A percentile compares a stretch with the other conserved stretches of the same genome.
phyloP scores from a whole-genome alignment of 1,284 basidiomycete species.

The Chiua sp. region DNA sequence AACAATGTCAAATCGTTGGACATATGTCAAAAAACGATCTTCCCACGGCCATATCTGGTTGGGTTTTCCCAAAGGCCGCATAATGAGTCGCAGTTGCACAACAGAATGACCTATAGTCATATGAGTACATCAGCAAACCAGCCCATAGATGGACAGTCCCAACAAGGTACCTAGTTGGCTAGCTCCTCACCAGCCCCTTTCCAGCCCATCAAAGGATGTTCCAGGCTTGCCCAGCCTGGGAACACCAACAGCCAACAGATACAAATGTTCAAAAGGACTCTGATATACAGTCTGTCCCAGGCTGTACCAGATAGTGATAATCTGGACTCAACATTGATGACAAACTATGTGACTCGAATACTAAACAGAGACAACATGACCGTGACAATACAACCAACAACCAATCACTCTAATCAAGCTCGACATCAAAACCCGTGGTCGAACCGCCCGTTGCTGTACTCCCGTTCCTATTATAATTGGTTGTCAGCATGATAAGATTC shows the following conservation, averaged over 20 bases:
- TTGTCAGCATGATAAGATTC: too few species aligned
- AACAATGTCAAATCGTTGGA: too few species aligned
- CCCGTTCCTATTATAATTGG: neutral
- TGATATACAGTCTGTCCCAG: neutral
- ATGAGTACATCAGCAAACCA: too few species aligned
- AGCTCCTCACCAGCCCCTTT: neutral
- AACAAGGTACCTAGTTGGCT: constrained; percentile 3
- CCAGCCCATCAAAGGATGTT: too few species aligned
- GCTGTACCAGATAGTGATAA: too few species aligned
- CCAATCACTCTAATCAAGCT: constrained; percentile 3
- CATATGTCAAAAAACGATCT: too few species aligned
- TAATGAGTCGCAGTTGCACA: too few species aligned
- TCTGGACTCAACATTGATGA: neutral
- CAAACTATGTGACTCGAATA: neutral
- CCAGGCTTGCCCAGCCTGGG: neutral
- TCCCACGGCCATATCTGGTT: too few species aligned
- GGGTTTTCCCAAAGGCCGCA: too few species aligned
- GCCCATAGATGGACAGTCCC: neutral
- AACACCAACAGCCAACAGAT: too few species aligned
- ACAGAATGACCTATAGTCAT: too few species aligned
- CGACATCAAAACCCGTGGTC: neutral
- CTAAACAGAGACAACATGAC: neutral
- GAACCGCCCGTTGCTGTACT: neutral
- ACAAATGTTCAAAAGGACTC: too few species aligned
- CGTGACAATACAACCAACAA: neutral